A percentile compares a stretch with the other conserved stretches of the same genome.
These are phyloP conservation scores for Brassica rapa DNA, from an alignment of 345 rosid species.

Conservation along the genomic window DNA sequence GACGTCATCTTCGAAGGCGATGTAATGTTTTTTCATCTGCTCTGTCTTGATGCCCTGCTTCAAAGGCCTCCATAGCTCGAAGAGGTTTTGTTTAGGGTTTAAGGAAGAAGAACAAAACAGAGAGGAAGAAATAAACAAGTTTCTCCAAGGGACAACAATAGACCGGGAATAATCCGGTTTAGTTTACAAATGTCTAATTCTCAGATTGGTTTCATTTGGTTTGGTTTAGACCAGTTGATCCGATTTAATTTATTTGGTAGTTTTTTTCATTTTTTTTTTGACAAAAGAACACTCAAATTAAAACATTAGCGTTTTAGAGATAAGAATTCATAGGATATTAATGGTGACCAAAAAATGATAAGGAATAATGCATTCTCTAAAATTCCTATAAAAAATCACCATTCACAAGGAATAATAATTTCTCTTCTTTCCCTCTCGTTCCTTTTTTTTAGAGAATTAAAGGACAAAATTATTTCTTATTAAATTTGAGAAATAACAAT, in stretches of 20 bases:
- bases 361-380: too few species aligned
- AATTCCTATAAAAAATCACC: too few species aligned
- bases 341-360: too few species aligned
- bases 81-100: slow-evolving; percentile 38
- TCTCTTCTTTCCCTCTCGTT: too few species aligned
- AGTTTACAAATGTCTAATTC: not conserved
- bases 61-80: slow-evolving; percentile 30
- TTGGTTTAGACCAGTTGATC: not conserved
- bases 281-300: too few species aligned
- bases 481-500: too few species aligned
- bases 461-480: too few species aligned
- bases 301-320: too few species aligned
- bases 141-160: not conserved
- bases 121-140: not conserved
- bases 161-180: slow-evolving; percentile 31
- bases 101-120: slow-evolving; percentile 16
- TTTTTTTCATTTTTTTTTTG: too few species aligned
- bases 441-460: too few species aligned
- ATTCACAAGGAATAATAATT: too few species aligned
- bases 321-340: too few species aligned
- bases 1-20: slow-evolving; percentile 45
- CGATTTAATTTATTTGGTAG: not conserved
- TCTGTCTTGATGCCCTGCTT: slow-evolving; percentile 28
- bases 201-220: not conserved
- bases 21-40: slow-evolving; percentile 37